Evolutionary conservation across 768 basidiomycete species (phyloP), one percentile per base, ranked within the genome.

Genomic region (Piloderma croceum): DNA sequence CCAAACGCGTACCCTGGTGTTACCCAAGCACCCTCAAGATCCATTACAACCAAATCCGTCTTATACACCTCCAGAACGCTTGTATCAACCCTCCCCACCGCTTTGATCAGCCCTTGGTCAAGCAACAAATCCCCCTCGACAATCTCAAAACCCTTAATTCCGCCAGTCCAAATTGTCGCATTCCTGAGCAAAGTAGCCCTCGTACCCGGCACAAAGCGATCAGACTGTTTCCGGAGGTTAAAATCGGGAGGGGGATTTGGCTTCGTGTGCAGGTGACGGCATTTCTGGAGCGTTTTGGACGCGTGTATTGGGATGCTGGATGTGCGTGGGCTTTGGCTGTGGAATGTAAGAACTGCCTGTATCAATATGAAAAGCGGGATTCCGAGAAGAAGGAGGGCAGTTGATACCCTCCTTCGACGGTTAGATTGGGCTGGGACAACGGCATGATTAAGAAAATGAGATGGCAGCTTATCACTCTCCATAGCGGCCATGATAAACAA

Each of bases 131-230:
- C 83, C 1, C 77, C 83, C 5, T 61, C 58, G 27, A 87, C 39
- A 20, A 90, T 69, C 44, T 83, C 68, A 2, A 77, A 76, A 1
- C 89, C 89, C 31, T 83, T 77, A 20, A 77, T 54, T 18, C 60
- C 56, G 6, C 89, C 88, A 1, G 89, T 92, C 90, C 90, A 93
- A 46, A 94, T 73, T 21, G 69, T 86, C 19, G 81, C 90, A 47
- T 90, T 85, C 57, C 68, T 73, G 40, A 92, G 72, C 36, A 85
- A 65, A 5, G 76, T 68, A 2, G 86, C 68, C 36, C 66, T 67
- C 3, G 87, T 84, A 3, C 79, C 83, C 2, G 63, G 64, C 7
- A 68, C 78, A 49, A 76, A 86, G 4, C 86, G 70, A 56, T 88
- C 85, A 7, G 83, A 87, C 34, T 63, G 55, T 5, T 60, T 57